A percentile compares a stretch with the other conserved stretches of the same genome.
phyloP scores from a whole-genome alignment of 768 basidiomycete species.

The Piloderma croceum region DNA sequence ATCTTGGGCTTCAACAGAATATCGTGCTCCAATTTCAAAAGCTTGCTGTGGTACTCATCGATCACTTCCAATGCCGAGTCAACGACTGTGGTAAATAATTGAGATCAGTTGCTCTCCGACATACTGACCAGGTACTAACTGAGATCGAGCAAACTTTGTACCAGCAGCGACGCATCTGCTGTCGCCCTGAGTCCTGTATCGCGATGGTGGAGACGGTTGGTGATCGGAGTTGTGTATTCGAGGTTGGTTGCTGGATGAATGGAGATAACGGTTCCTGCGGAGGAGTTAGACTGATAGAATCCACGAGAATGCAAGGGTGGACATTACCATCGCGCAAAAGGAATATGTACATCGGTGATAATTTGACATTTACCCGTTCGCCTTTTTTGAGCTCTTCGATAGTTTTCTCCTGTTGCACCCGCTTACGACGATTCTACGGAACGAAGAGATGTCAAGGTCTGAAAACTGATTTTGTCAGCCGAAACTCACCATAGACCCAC shows the following conservation, averaged over 20 bases:
- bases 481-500: too few species aligned
- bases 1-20: constrained; percentile 58
- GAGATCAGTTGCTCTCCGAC: not conserved
- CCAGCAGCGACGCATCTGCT: constrained; percentile 61
- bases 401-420: constrained; percentile 1
- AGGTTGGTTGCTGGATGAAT: constrained; percentile 43
- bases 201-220: constrained; percentile 47
- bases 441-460: too few species aligned
- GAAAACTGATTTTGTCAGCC: too few species aligned
- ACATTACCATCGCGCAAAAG: constrained; percentile 55
- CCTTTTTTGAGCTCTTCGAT: constrained; percentile 39
- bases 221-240: constrained; percentile 50
- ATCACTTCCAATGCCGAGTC: constrained; percentile 64
- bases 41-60: constrained; percentile 60
- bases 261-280: constrained; percentile 59
- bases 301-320: constrained; percentile 1
- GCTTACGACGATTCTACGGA: not conserved
- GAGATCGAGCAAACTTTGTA: constrained; percentile 64
- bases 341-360: constrained; percentile 64
- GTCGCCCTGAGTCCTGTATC: constrained; percentile 59
- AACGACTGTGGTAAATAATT: constrained; percentile 40
- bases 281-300: not conserved
- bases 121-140: constrained; percentile 23
- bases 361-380: constrained; percentile 53
- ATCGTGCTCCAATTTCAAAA: constrained; percentile 54